Base-by-base conservation (phyloP, 2,329 filamentous ascomycete genomes). In the Thielaviopsis ethacetica region DNA sequence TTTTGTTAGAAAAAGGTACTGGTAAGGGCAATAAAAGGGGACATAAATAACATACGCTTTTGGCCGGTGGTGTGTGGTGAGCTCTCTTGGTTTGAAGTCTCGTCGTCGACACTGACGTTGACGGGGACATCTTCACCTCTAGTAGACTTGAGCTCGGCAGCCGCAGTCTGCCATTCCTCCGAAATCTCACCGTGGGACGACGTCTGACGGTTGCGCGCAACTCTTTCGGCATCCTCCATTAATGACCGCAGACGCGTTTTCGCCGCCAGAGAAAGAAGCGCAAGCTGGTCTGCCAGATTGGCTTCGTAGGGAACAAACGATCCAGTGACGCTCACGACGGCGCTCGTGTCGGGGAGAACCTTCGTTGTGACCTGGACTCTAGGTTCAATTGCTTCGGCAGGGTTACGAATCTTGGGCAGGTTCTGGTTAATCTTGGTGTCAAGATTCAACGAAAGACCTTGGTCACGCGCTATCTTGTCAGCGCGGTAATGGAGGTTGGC, bases 161-260 rank as follows among this genome's bases (percentile, higher is more conserved):
- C 88, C 53, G 89, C 77, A 64, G 87, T 82, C 21, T 77, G 71
- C 82, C 90, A 93, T 58, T 91, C 87, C 10, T 80, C 75, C 2
- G 89, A 87, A 5, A 95, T 76, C 34, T 84, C 74, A 1, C 91
- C 91, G 68, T 95, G 86, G 1, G 90, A 88, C 21, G 85, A 87
- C 62, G 79, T 82, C 67, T 88, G 85, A 58, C 91, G 82, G 61
- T 81, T 86, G 61, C 78, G 77, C 2, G 88, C 81, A 53, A 95
- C 72, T 10, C 78, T 77, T 58, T 83, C 80, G 12, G 88, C 83
- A 65, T 95, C 90, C 66, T 91, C 86, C 3, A 96, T 67, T 30
- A 96, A 71, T 13, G 83, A 81, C 57, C 87, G 79, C 44, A 96
- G 65, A 27, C 89, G 80, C 65, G 94, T 86, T 67, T 91, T 88